phyloP scores from a whole-genome alignment of 768 basidiomycete genomes.

The Atractiella rhizophila region DNA sequence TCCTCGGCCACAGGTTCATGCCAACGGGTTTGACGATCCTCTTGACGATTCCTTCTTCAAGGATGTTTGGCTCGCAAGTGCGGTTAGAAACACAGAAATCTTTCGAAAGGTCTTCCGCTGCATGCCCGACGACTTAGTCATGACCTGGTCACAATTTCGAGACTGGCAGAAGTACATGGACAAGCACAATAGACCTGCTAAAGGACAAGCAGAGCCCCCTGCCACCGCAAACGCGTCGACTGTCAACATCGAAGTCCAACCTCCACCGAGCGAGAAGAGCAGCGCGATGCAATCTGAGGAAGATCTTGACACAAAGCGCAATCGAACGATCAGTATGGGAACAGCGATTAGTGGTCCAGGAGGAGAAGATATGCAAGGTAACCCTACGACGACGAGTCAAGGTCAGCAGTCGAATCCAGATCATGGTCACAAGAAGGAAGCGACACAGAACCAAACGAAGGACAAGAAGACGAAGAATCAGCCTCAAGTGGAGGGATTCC shows the following conservation, averaged over 20 bases:
- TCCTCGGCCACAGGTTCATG: slow-evolving; percentile 43
- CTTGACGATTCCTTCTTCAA: slow-evolving; percentile 70
- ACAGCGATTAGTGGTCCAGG: background rate
- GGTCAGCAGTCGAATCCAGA: background rate
- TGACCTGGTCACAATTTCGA: slow-evolving; percentile 87
- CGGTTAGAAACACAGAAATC: slow-evolving; percentile 81
- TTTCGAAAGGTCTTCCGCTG: slow-evolving; percentile 85
- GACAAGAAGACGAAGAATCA: slow-evolving; percentile 9
- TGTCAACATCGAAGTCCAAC: background rate
- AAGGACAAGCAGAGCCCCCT: slow-evolving; percentile 15
- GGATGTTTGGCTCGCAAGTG: slow-evolving; percentile 44
- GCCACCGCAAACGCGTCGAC: slow-evolving; percentile 4
- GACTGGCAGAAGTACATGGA: slow-evolving; percentile 58
- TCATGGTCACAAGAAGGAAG: background rate
- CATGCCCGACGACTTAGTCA: slow-evolving; percentile 70
- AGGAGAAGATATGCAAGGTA: background rate
- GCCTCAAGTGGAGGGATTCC: slow-evolving; percentile 40
- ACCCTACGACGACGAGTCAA: background rate
- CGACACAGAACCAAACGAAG: slow-evolving; percentile 9
- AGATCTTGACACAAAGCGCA: background rate
- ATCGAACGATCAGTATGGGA: background rate
- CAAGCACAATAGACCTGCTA: slow-evolving; percentile 21
- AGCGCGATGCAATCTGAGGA: slow-evolving; percentile 21
- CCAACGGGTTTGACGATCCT: slow-evolving; percentile 66
- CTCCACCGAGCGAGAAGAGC: slow-evolving; percentile 3